Percentiles rank a stretch among this genome's conserved stretches.
Evolutionary conservation across 306 rosid genomes (phyloP).

Genomic region (Vachellia pachyceras): DNA sequence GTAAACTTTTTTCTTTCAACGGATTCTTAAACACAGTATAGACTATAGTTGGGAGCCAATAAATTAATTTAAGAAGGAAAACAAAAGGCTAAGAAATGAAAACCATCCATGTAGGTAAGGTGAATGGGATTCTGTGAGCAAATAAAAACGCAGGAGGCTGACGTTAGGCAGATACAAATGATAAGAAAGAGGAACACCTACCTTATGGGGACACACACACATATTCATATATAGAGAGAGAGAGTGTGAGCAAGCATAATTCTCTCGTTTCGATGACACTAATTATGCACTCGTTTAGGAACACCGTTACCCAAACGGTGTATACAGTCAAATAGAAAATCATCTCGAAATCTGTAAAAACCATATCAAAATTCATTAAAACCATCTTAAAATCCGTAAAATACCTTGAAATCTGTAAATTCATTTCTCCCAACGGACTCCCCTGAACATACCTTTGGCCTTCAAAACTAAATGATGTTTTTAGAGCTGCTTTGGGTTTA

Average conservation of each 20-base stretch:
- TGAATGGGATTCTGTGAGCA: constrained; percentile 26
- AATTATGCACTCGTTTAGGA: too few relatives aligned
- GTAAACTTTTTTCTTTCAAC: too few relatives aligned
- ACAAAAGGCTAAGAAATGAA: constrained; percentile 3
- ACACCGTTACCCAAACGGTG: too few relatives aligned
- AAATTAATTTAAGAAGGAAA: background rate
- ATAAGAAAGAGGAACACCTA: constrained; percentile 37
- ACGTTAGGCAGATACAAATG: constrained; percentile 13
- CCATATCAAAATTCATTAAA: too few relatives aligned
- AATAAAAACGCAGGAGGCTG: background rate
- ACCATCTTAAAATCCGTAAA: too few relatives aligned
- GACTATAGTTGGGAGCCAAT: constrained; percentile 11
- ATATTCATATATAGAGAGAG: background rate
- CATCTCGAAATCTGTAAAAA: too few relatives aligned
- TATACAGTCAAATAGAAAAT: too few relatives aligned
- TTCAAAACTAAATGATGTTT: constrained; percentile 16
- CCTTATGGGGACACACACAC: background rate
- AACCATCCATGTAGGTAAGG: constrained; percentile 40
- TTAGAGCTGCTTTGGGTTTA: too few relatives aligned
- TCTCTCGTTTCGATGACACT: constrained; percentile 29
- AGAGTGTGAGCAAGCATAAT: constrained; percentile 33
- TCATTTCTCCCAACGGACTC: too few relatives aligned
- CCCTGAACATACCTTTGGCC: too few relatives aligned
- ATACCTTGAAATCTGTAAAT: too few relatives aligned
- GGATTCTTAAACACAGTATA: too few relatives aligned